Percentiles rank a stretch among this genome's conserved stretches.
These are phyloP conservation scores for Fusarium poae DNA, from an alignment of 2,329 filamentous ascomycete genomes.

Conservation along the genomic window DNA sequence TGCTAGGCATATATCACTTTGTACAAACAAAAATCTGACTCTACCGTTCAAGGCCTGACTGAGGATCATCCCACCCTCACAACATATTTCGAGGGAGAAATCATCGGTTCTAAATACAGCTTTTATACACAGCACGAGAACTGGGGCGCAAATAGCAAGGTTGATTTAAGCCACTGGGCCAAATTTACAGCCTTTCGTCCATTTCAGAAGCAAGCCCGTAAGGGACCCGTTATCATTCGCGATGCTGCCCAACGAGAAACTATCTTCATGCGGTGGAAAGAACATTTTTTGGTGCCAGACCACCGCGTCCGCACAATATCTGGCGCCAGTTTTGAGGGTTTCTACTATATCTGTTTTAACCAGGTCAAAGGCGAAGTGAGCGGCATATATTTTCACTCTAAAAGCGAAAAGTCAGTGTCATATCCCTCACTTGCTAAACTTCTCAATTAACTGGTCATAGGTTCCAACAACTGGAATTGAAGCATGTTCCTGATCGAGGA, in stretches of 20 bases:
- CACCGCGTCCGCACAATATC: conserved; percentile 91
- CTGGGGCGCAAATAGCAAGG: conserved; percentile 93
- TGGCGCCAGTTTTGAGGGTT: conserved; percentile 96
- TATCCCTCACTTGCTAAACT: background rate
- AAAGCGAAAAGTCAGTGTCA: conserved; percentile 88
- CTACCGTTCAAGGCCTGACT: conserved; percentile 76
- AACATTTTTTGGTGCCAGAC: conserved; percentile 96
- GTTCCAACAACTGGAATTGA: conserved; percentile 92
- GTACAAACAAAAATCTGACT: conserved; percentile 27
- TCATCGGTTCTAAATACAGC: conserved; percentile 94
- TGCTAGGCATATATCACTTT: conserved; percentile 3
- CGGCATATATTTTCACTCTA: conserved; percentile 97
- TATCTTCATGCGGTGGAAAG: conserved; percentile 99
- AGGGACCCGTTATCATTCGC: conserved; percentile 69
- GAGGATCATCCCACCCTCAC: conserved; percentile 97
- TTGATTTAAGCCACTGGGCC: conserved; percentile 92
- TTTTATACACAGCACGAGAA: conserved; percentile 89
- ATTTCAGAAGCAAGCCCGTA: conserved; percentile 70
- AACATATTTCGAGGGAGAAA: conserved; percentile 98
- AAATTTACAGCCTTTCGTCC: conserved; percentile 90
- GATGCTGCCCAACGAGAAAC: conserved; percentile 85
- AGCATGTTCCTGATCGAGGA: conserved; percentile 86
- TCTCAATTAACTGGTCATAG: conserved; percentile 58
- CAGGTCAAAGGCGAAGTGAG: conserved; percentile 87
- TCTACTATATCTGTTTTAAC: conserved; percentile 99